Percentiles rank a stretch among this genome's conserved stretches.
Conservation (phyloP, 2,329 filamentous ascomycete species). For the Penicillium brasilianum region DNA sequence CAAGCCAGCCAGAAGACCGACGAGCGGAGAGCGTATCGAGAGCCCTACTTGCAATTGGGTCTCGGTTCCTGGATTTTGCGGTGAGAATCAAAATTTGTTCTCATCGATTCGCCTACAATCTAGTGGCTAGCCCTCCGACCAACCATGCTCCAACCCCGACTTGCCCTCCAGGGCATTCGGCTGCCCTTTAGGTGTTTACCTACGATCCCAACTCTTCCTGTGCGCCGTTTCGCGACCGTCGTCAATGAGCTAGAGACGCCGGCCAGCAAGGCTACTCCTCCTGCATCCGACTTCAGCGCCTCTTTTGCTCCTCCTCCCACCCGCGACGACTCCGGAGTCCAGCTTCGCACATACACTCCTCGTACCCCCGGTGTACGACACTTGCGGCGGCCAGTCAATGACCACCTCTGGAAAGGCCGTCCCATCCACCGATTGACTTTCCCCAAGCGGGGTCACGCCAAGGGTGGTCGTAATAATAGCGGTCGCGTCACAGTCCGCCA, state of each 20-base stretch:
- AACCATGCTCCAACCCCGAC: slow-evolving; percentile 69
- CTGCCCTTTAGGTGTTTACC: slow-evolving; percentile 55
- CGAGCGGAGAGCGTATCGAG: slow-evolving; percentile 7
- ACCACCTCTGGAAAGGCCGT: slow-evolving; percentile 94
- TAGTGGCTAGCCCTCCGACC: neutral
- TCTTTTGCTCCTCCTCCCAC: slow-evolving; percentile 53
- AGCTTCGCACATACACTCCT: slow-evolving; percentile 86
- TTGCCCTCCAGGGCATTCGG: slow-evolving; percentile 60
- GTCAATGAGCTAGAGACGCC: slow-evolving; percentile 44
- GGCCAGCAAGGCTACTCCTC: slow-evolving; percentile 39
- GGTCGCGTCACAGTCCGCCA: slow-evolving; percentile 89
- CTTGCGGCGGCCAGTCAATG: slow-evolving; percentile 88
- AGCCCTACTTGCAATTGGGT: slow-evolving; percentile 2
- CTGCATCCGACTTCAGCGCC: slow-evolving; percentile 43
- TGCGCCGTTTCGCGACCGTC: slow-evolving; percentile 60
- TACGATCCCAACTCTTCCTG: slow-evolving; percentile 40
- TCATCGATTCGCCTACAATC: neutral
- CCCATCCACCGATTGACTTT: slow-evolving; percentile 83
- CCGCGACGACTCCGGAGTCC: slow-evolving; percentile 48
- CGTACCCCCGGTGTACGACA: slow-evolving; percentile 91
- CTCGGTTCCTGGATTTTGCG: neutral
- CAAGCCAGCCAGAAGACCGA: slow-evolving; percentile 1
- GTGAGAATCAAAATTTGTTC: neutral
- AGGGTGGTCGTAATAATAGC: slow-evolving; percentile 88
- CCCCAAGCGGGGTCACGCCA: slow-evolving; percentile 88